Base-by-base conservation (phyloP, 805 yeast species). In the Ogataea minuta region DNA sequence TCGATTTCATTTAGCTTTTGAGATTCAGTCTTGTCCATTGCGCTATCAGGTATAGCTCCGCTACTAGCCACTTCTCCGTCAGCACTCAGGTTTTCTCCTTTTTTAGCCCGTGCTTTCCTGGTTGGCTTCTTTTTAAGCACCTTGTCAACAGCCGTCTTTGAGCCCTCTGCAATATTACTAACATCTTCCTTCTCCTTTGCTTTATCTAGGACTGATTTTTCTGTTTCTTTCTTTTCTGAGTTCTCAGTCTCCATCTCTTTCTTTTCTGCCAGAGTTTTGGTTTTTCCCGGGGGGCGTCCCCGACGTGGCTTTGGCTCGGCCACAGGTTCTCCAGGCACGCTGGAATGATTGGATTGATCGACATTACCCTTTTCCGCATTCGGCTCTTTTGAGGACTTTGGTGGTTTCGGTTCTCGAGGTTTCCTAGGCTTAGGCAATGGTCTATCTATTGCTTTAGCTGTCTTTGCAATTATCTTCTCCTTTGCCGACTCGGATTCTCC, bases 271-370 rank as follows among this genome's bases (percentile, higher is more conserved):
- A n/a, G 11, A 6, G 15, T 16, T 28, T 28, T 28, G 19, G 11
- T 6, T 26, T 34, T 34, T 11, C 23, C 28, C 20, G 34, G 34
- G 19, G 37, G 43, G 11, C 37, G 34, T 7, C 43, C 37, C n/a
- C 43, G 12, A 12, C 33, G 32, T 23, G 28, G 36, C 14, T 32
- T 34, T 9, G 31, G n/a, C 15, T 31, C 52, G 6, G 63, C 54
- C 1, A 64, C 61, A 25, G 52, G 48, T 39, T 46, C 54, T 10
- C 63, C 64, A n/a, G 17, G 6, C 16, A 1, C 6, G 9, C 13
- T n/a, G 2, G 60, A 63, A 34, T 38, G 46, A 23, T 62, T 55
- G 25, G 57, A 53, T 6, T 23, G 21, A 15, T 9, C 8, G 6
- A 16, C 25, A 7, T 20, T 28, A 7, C 7, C 13, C 28, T 28